Percentiles rank a stretch among this genome's conserved stretches.
Evolutionary conservation across 208 protist genomes (phyloP).

Genomic region (Trypanosoma scelopori): DNA sequence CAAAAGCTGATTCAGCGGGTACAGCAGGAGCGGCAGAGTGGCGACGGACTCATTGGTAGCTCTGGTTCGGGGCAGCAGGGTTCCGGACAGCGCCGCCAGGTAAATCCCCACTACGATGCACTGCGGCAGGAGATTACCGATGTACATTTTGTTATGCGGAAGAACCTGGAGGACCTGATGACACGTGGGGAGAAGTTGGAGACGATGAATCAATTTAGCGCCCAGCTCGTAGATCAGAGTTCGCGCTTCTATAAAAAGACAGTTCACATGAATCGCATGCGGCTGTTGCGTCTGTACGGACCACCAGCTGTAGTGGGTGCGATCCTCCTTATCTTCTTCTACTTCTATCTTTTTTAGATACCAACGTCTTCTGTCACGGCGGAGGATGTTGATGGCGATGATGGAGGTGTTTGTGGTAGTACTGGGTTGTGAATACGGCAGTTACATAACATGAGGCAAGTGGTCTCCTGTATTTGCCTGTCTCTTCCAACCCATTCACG

Average conservation of each 20-base stretch:
- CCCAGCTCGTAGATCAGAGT: constrained; percentile 79
- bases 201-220: constrained; percentile 87
- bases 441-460: no score
- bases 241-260: constrained; percentile 86
- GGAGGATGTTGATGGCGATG: background rate
- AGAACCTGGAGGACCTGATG: constrained; percentile 90
- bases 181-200: constrained; percentile 87
- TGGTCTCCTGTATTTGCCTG: background rate
- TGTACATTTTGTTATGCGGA: constrained; percentile 90
- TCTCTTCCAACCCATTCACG: background rate
- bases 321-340: constrained; percentile 78
- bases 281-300: constrained; percentile 80
- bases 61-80: constrained; percentile 1
- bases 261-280: constrained; percentile 88
- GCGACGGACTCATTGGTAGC: constrained; percentile 43
- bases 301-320: constrained; percentile 63
- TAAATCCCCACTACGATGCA: constrained; percentile 75
- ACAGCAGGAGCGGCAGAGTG: constrained; percentile 63
- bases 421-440: no score
- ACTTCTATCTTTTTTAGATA: constrained; percentile 73
- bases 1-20: constrained; percentile 66
- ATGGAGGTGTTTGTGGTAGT: background rate
- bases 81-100: constrained; percentile 52
- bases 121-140: constrained; percentile 84
- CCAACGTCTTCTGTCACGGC: no score